Percentiles rank a stretch among this genome's conserved stretches.
phyloP scores from a whole-genome alignment of 169 alveolate genomes.

The Miamiensis avidus region DNA sequence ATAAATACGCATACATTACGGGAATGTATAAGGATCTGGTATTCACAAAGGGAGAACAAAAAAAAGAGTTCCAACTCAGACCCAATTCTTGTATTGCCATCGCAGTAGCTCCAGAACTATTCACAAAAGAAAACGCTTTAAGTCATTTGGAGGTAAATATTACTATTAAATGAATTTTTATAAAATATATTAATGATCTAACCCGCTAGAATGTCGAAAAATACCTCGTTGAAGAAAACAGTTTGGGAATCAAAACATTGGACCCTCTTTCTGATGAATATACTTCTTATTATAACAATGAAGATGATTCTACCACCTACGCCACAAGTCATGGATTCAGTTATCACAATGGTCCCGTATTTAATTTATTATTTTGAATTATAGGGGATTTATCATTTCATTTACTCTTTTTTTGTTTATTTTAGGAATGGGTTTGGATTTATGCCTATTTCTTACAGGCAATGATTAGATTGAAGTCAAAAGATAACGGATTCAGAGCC shows the following conservation, averaged over 20 bases:
- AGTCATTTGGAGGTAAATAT: slow-evolving; percentile 49
- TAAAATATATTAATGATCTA: too few relatives aligned
- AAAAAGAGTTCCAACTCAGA: slow-evolving; percentile 88
- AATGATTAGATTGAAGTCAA: slow-evolving; percentile 48
- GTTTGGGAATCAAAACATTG: slow-evolving; percentile 90
- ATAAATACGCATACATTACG: slow-evolving; percentile 60
- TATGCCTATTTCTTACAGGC: slow-evolving; percentile 88
- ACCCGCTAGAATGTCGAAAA: slow-evolving; percentile 47
- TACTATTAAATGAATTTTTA: neutral
- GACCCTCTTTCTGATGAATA: slow-evolving; percentile 81
- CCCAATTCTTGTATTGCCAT: slow-evolving; percentile 89
- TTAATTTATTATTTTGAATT: too few relatives aligned
- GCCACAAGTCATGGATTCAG: slow-evolving; percentile 87
- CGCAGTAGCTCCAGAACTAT: slow-evolving; percentile 92
- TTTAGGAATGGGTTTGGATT: slow-evolving; percentile 94
- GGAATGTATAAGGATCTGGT: slow-evolving; percentile 84
- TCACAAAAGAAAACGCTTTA: slow-evolving; percentile 74
- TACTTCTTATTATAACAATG: slow-evolving; percentile 84
- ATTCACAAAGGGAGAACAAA: slow-evolving; percentile 58
- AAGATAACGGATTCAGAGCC: slow-evolving; percentile 38
- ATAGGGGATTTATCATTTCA: neutral
- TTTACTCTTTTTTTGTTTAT: neutral
- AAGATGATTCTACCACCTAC: slow-evolving; percentile 76
- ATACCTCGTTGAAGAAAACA: slow-evolving; percentile 54
- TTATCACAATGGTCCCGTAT: slow-evolving; percentile 94